Base-by-base conservation (phyloP, 495 filamentous ascomycete species). In the Penicillium cosmopolitanum region DNA sequence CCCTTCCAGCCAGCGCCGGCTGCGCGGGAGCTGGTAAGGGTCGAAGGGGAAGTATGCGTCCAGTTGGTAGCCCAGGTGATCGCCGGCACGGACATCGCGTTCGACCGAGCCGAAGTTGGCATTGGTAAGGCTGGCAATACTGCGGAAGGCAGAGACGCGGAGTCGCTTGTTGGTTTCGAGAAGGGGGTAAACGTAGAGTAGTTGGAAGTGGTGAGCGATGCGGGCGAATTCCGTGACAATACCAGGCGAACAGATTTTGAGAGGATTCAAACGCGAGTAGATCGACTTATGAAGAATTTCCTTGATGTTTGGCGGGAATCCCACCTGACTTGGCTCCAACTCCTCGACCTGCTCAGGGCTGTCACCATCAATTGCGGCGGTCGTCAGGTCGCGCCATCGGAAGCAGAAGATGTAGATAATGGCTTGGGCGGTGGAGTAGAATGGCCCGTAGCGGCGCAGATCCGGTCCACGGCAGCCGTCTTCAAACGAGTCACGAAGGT, bases 21-120 rank as follows among this genome's bases (percentile, higher is more conserved):
- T 96, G 51, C 84, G 79, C 0, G 92, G 94, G 12, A 98, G 80
- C 60, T 90, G 86, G 73, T 96, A 98, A 3, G 95, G 95, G 68
- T 99, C 95, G 66, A 99, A 99, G 2, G 96, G 95, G 71, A 98
- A 98, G 72, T 93, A 97, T 0, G 90, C 90, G 60, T 97, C 94
- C 2, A 98, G 81, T 70, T 94, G 77, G 73, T 85, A 86, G 40
- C 87, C 87, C 56, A 93, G 87, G 40, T 89, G 83, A 50, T 85
- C 83, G 53, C 77, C 73, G 44, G 77, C 55, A 82, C 88, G 65
- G 21, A 85, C 82, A 66, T 95, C 92, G 43, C 92, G 82, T 23
- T 82, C 79, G 1, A 79, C 73, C 21, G 81, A 77, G 53, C 67
- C 73, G 56, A 79, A 73, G 48, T 66, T 63, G 33, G 73, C 60